phyloP scores from a whole-genome alignment of 257 asterid species.

The Sherardia arvensis region DNA sequence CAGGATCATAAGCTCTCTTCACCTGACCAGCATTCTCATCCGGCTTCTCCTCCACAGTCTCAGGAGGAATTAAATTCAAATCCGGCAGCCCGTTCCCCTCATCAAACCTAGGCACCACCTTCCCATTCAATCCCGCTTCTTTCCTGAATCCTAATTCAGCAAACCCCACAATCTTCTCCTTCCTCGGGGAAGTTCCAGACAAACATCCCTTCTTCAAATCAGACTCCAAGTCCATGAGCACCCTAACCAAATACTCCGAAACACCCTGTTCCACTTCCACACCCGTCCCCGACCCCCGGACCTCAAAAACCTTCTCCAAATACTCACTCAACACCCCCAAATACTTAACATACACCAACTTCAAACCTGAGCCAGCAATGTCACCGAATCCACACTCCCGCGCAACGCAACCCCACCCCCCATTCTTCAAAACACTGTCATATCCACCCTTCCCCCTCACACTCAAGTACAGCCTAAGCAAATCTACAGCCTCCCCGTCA shows the following conservation, averaged over 20 bases:
- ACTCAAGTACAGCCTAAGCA: slow-evolving; percentile 33
- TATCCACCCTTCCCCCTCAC: slow-evolving; percentile 50
- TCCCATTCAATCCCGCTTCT: slow-evolving; percentile 12
- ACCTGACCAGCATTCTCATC: background rate
- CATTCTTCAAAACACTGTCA: slow-evolving; percentile 13
- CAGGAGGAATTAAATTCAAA: slow-evolving; percentile 10
- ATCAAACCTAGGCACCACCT: slow-evolving; percentile 14
- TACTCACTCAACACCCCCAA: slow-evolving; percentile 29
- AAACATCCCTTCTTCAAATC: slow-evolving; percentile 37
- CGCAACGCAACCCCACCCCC: slow-evolving; percentile 38
- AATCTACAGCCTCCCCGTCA: slow-evolving; percentile 45
- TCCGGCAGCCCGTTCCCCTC: slow-evolving; percentile 15
- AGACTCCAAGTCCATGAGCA: slow-evolving; percentile 38
- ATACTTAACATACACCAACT: slow-evolving; percentile 45
- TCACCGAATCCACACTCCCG: slow-evolving; percentile 43
- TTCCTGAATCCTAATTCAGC: slow-evolving; percentile 15
- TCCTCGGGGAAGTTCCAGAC: slow-evolving; percentile 23
- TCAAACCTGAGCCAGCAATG: slow-evolving; percentile 31
- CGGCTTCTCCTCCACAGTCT: slow-evolving; percentile 10
- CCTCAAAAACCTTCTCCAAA: slow-evolving; percentile 27
- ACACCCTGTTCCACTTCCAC: background rate
- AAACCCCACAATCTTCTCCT: slow-evolving; percentile 25
- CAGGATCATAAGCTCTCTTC: slow-evolving; percentile 6
- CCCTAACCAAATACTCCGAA: slow-evolving; percentile 14
- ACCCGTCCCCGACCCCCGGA: background rate